Evolutionary conservation across 768 basidiomycete genomes (phyloP), one percentile per base, ranked within the genome.

Genomic region (Harrya chromipes): DNA sequence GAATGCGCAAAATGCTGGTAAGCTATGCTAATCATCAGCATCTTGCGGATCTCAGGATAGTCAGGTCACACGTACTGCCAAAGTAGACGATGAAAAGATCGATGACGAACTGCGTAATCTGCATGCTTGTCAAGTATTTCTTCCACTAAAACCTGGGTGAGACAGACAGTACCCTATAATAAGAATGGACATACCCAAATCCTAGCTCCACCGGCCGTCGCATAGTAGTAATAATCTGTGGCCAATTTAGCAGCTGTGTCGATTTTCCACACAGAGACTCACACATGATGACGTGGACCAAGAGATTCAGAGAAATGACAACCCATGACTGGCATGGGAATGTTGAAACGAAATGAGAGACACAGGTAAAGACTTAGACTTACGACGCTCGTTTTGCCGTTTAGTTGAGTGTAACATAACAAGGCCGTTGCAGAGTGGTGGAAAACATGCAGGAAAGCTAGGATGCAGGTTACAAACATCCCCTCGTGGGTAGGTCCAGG

Each of bases 281-380:
- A 94, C 91, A 98, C 97, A 99, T 99, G 62, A 97, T 72, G 66
- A 98, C 94, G 71, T 99, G 97, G 42, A 98, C 95, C 49, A 78
- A 70, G 52, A 98, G 75, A 75, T 98, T 98, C 56, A 97, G 80
- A 40, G 76, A 71, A 70, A 98, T 98, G 54, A 93, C 90, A 53
- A 93, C 83, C 97, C 97, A 99, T 56, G 95, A 97, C 93, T 94
- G 55, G n/a, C 12, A 19, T 23, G 20, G 33, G 43, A 56, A 29
- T 36, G 33, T 53, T 40, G 54, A 40, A 41, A 26, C 26, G 55
- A 43, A 40, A 26, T 23, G 19, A 14, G 19, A 23, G 9, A 43
- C n/a, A 16, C 10, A 4, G 34, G 42, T 12, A 24, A 20, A 21
- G 2, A 52, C 2, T 27, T 20, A 17, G 31, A 79, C 90, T 61